These are phyloP conservation scores for Penicillium sp. DNA, from an alignment of 2,329 filamentous ascomycete species.

Conservation along the genomic window DNA sequence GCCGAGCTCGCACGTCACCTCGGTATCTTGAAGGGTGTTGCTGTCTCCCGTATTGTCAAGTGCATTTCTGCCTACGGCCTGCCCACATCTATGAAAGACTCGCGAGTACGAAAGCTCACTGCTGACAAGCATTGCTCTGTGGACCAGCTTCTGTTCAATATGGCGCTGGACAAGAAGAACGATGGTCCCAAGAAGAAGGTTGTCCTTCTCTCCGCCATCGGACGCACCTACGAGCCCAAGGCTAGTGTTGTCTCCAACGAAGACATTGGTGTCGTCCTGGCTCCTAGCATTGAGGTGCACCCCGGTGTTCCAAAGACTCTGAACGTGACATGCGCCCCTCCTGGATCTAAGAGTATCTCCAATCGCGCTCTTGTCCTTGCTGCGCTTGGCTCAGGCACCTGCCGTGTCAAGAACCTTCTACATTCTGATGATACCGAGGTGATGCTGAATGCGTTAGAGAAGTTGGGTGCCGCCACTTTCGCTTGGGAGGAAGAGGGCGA, in stretches of 20 bases:
- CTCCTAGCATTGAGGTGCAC: slow-evolving; percentile 71
- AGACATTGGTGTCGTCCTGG: slow-evolving; percentile 79
- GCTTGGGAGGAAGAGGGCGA: slow-evolving; percentile 95
- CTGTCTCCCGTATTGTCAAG: slow-evolving; percentile 85
- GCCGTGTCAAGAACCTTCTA: slow-evolving; percentile 85
- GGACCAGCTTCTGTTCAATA: slow-evolving; percentile 82
- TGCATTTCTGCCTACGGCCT: slow-evolving; percentile 93
- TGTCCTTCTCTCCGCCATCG: slow-evolving; percentile 87
- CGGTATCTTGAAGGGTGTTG: slow-evolving; percentile 79
- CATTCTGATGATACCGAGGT: slow-evolving; percentile 97
- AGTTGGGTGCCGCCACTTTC: slow-evolving; percentile 83
- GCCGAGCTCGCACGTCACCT: slow-evolving; percentile 89
- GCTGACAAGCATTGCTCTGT: slow-evolving; percentile 87
- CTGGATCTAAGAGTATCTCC: slow-evolving; percentile 96
- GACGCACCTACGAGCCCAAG: slow-evolving; percentile 80
- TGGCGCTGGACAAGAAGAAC: slow-evolving; percentile 99
- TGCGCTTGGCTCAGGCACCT: slow-evolving; percentile 81
- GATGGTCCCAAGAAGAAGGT: slow-evolving; percentile 94
- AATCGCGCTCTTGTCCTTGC: slow-evolving; percentile 94
- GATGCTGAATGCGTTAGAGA: slow-evolving; percentile 90
- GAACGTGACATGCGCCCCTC: slow-evolving; percentile 77
- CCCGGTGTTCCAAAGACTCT: slow-evolving; percentile 69
- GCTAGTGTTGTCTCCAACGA: slow-evolving; percentile 87
- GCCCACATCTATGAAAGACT: slow-evolving; percentile 81
- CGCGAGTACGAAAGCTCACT: slow-evolving; percentile 76